Evolutionary conservation across 2,329 filamentous ascomycete genomes (phyloP), one percentile per base, ranked within the genome.

Genomic region (Curvularia sp.): DNA sequence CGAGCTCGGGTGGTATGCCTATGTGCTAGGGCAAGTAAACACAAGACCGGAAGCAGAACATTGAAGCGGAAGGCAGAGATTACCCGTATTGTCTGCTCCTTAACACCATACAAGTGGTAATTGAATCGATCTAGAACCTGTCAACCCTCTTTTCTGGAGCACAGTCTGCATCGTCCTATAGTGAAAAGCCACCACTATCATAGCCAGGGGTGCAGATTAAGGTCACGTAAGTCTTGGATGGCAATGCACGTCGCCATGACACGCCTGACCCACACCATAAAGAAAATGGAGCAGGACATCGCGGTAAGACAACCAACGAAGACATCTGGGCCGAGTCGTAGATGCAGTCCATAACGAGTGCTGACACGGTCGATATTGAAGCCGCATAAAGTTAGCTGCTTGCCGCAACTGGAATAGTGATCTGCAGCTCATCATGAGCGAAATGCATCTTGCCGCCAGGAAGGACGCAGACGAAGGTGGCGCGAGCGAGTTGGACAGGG

Each of bases 1-100:
- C 61, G 67, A 66, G 60, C 65, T 63, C 65, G 58, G 57, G 60
- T 61, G 57, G 63, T 63, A 60, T 64, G 70, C 64, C 66, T 70
- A 52, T n/a, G 60, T 57, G 55, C 69, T 60, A 66, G 68, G 59
- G 66, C 61, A 57, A 8, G 39, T 65, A 63, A 66, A 71, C 57
- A 70, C 47, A 52, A 62, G 51, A 63, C 59, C 49, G 59, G 59
- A 63, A 60, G 59, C 64, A 67, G 58, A 49, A 63, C 57, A 68
- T 69, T 62, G 63, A 71, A 64, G 53, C 48, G 52, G 53, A 60
- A 67, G 64, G 65, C 64, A 63, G 52, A 57, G 60, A 53, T 55
- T 30, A 32, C 49, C 53, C 46, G 59, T 55, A 54, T 50, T 39
- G 19, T 45, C 51, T 50, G 46, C 53, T 53, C 43, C 57, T 61